Evolutionary conservation across 75 land plant species (phyloP).

Genomic region (Picea glauca): DNA sequence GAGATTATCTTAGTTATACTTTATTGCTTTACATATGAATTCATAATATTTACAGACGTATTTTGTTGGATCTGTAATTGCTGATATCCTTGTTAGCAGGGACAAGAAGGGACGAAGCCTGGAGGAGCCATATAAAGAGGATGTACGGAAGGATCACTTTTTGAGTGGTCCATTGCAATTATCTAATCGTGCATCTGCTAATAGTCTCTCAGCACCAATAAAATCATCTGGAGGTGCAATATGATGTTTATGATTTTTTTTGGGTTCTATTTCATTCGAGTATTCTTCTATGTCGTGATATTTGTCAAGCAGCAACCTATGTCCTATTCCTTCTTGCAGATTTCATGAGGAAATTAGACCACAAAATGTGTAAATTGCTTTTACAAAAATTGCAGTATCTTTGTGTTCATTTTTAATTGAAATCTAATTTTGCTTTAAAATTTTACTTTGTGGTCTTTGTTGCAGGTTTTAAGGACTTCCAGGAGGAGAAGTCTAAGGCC

Average conservation of each 20-base stretch:
- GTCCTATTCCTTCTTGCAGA: not conserved
- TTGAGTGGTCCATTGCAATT: conserved; percentile 69
- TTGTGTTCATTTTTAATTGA: not conserved
- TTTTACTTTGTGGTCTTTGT: not conserved
- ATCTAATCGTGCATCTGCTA: conserved; percentile 70
- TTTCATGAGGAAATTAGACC: not conserved
- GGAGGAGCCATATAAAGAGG: conserved; percentile 25
- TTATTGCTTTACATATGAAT: too few relatives aligned
- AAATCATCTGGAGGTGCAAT: conserved; percentile 57
- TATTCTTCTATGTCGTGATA: too few relatives aligned
- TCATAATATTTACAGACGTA: too few relatives aligned
- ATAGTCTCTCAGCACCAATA: conserved; percentile 77
- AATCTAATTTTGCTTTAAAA: not conserved
- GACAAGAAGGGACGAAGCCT: conserved; percentile 8
- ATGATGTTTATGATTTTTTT: not conserved
- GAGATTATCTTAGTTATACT: too few relatives aligned
- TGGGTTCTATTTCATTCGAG: not conserved
- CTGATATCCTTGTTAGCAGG: conserved; percentile 3
- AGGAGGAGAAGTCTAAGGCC: conserved; percentile 63
- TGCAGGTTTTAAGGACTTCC: conserved; percentile 56
- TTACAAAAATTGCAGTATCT: not conserved
- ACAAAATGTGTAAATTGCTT: not conserved
- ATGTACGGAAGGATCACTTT: conserved; percentile 35
- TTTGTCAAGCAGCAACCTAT: not conserved
- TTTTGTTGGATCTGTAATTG: not conserved